Conservation (phyloP, 2,329 filamentous ascomycete species). For the Aspergillus sp. region DNA sequence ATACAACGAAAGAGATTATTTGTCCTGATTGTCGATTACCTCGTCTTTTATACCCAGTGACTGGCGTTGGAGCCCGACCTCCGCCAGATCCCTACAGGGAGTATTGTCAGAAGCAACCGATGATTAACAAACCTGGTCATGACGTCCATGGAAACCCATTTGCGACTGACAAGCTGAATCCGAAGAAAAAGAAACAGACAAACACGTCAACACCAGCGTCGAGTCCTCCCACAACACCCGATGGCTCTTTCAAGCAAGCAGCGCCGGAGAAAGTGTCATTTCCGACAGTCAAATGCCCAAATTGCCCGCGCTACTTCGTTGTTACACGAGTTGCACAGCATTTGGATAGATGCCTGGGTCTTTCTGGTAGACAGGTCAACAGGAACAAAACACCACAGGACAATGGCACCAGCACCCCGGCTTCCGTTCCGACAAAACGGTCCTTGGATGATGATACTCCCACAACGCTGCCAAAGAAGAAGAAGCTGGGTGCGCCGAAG, state of each 20-base stretch:
- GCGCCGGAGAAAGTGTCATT: slow-evolving; percentile 34
- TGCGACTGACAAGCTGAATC: slow-evolving; percentile 45
- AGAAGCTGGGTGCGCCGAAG: slow-evolving; percentile 44
- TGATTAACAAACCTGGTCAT: slow-evolving; percentile 57
- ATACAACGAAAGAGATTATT: slow-evolving; percentile 58
- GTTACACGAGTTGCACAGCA: slow-evolving; percentile 63
- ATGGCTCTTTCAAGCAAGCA: slow-evolving; percentile 31
- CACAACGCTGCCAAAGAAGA: slow-evolving; percentile 50
- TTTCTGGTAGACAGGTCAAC: slow-evolving; percentile 53
- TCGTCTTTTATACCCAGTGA: slow-evolving; percentile 57
- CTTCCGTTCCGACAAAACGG: slow-evolving; percentile 36
- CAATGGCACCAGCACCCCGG: slow-evolving; percentile 41
- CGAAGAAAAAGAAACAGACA: slow-evolving; percentile 44
- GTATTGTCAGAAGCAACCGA: slow-evolving; percentile 62
- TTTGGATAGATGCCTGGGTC: slow-evolving; percentile 60
- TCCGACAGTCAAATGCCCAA: slow-evolving; percentile 54
- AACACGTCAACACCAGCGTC: slow-evolving; percentile 32
- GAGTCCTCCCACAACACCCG: slow-evolving; percentile 35
- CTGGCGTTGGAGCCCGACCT: slow-evolving; percentile 50
- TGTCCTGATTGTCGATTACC: slow-evolving; percentile 62
- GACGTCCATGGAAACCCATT: slow-evolving; percentile 61
- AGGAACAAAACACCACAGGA: slow-evolving; percentile 47
- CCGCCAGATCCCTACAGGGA: slow-evolving; percentile 51
- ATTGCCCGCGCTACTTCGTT: slow-evolving; percentile 61
- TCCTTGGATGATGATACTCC: slow-evolving; percentile 45